Conservation (phyloP, 805 yeast genomes). For the Brettanomyces anomalus region DNA sequence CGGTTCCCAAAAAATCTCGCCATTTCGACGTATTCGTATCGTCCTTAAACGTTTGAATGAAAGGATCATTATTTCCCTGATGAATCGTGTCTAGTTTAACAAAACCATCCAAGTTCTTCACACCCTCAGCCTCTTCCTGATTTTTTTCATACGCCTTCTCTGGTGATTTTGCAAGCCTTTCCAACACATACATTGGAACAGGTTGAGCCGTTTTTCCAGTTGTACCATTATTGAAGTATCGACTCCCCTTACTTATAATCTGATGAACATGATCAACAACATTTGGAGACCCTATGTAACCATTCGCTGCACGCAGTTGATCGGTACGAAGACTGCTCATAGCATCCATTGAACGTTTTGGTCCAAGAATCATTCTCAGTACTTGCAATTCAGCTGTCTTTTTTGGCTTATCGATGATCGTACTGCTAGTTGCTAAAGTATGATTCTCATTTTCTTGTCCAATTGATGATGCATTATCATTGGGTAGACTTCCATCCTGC, state of each 20-base stretch:
- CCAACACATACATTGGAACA: slow-evolving; percentile 13
- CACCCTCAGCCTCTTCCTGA: background rate
- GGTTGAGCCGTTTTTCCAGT: slow-evolving; percentile 4
- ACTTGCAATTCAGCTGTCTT: no score
- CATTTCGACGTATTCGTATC: slow-evolving; percentile 8
- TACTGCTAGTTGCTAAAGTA: no score
- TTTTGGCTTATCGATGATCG: no score
- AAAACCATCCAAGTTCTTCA: background rate
- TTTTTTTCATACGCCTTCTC: background rate
- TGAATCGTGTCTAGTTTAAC: background rate
- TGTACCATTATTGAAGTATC: background rate
- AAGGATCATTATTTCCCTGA: slow-evolving; percentile 9
- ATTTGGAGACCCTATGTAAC: background rate
- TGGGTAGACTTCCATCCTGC: no score
- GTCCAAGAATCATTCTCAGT: no score
- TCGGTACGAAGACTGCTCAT: no score
- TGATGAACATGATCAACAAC: background rate
- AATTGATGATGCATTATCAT: no score
- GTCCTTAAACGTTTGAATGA: slow-evolving; percentile 11
- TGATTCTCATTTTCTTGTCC: no score
- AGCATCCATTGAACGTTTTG: no score
- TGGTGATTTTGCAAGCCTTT: slow-evolving; percentile 6
- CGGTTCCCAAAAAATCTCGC: slow-evolving; percentile 12
- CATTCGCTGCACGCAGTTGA: no score
- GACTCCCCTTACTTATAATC: background rate